phyloP scores from a whole-genome alignment of 2,329 filamentous ascomycete species.

The Chaetomiaceae sp. region DNA sequence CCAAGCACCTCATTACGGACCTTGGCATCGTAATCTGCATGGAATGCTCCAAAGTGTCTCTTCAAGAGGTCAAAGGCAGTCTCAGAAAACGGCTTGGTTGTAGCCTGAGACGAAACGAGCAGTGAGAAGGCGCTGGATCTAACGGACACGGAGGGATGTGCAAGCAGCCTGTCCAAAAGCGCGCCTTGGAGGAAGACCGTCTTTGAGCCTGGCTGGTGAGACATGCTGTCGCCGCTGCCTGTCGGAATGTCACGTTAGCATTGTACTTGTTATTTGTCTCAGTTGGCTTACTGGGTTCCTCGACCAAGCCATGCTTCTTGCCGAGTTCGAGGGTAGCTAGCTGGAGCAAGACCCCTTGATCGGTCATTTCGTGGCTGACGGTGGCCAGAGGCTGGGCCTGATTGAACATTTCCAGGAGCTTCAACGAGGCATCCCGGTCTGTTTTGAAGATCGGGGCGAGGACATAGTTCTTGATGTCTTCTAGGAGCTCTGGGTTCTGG shows the following conservation, averaged over 20 bases:
- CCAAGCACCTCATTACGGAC: constrained; percentile 76
- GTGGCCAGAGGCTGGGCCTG: constrained; percentile 38
- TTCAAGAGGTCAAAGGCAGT: constrained; percentile 59
- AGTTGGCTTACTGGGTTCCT: constrained; percentile 53
- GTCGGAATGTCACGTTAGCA: constrained; percentile 8
- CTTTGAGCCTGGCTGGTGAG: constrained; percentile 19
- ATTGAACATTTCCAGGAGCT: constrained; percentile 51
- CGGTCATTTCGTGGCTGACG: constrained; percentile 12
- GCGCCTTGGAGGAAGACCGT: constrained; percentile 35
- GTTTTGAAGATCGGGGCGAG: constrained; percentile 58
- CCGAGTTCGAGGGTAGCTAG: constrained; percentile 65
- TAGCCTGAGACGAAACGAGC: constrained; percentile 68
- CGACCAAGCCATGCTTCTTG: constrained; percentile 64
- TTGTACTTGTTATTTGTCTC: constrained; percentile 1
- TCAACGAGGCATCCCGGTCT: constrained; percentile 48
- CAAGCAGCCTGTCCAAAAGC: constrained; percentile 49
- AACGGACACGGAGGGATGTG: constrained; percentile 57
- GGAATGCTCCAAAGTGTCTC: constrained; percentile 62
- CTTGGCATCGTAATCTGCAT: constrained; percentile 81
- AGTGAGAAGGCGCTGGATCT: constrained; percentile 78
- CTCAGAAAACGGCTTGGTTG: constrained; percentile 65
- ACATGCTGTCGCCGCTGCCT: constrained; percentile 9
- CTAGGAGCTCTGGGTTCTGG: constrained; percentile 48
- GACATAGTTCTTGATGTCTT: constrained; percentile 60
- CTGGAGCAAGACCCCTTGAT: constrained; percentile 39